phyloP scores from a whole-genome alignment of 2,329 filamentous ascomycete species.

The Knoxdaviesia capensis region DNA sequence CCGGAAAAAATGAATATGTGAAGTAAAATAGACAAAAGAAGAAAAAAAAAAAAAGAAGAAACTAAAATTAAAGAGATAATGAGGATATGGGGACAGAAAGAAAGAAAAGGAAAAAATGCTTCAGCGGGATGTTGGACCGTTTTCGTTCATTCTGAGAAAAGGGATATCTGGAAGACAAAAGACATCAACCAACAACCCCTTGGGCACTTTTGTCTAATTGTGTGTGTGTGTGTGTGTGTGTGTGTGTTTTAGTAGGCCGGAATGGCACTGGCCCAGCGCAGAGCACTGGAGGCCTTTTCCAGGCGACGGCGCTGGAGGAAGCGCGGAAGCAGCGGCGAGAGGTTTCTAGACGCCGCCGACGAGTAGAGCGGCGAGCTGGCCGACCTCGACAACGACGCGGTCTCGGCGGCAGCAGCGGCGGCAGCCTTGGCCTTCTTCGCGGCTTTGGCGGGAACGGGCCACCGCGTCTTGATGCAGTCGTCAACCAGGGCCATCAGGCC shows the following conservation, averaged over 20 bases:
- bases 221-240: too few relatives aligned
- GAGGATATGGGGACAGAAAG: neutral
- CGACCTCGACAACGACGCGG: slow-evolving; percentile 7
- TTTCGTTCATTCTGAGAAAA: neutral
- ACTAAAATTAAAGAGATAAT: neutral
- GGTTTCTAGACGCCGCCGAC: slow-evolving; percentile 6
- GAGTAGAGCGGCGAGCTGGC: slow-evolving; percentile 15
- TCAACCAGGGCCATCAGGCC: slow-evolving; percentile 77
- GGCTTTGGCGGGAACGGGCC: slow-evolving; percentile 20
- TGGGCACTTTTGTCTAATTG: too few relatives aligned
- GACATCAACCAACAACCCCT: too few relatives aligned
- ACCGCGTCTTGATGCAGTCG: slow-evolving; percentile 69
- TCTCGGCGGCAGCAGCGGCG: slow-evolving; percentile 6
- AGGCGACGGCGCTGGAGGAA: slow-evolving; percentile 18
- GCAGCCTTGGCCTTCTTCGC: slow-evolving; percentile 9
- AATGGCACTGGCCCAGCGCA: slow-evolving; percentile 16
- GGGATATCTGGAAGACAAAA: neutral
- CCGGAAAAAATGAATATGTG: neutral
- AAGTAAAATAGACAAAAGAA: neutral
- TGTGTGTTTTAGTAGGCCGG: slow-evolving; percentile 13
- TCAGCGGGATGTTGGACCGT: too few relatives aligned
- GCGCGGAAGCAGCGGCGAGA: slow-evolving; percentile 7
- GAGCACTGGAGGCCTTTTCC: slow-evolving; percentile 16
- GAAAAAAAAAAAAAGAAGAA: slow-evolving; percentile 1
- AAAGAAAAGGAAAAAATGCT: neutral